A percentile compares a stretch with the other conserved stretches of the same genome.
Conservation (phyloP, 139 green algal species). For the Trebouxia sp. region DNA sequence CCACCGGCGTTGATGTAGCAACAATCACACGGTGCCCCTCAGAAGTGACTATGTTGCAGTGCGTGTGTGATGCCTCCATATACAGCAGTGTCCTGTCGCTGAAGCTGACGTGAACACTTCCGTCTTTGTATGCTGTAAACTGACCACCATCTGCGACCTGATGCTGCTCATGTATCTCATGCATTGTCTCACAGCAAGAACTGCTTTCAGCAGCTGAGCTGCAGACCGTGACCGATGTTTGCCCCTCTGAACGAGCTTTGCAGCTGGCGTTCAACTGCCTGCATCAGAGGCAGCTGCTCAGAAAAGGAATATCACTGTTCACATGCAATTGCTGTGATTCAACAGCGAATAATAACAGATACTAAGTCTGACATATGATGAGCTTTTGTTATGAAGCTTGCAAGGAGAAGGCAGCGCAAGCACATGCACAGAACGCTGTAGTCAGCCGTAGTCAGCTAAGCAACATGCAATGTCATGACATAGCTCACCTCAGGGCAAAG, state of each 20-base stretch:
- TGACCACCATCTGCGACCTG: constrained; percentile 44
- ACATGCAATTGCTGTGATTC: neutral
- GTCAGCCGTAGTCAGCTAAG: too few relatives aligned
- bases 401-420: neutral
- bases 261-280: constrained; percentile 3
- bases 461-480: too few relatives aligned
- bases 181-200: too few relatives aligned
- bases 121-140: constrained; percentile 63
- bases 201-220: too few relatives aligned
- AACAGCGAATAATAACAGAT: too few relatives aligned
- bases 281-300: too few relatives aligned
- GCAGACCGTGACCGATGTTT: too few relatives aligned
- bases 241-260: too few relatives aligned
- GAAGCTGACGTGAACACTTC: constrained; percentile 60
- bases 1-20: constrained; percentile 41
- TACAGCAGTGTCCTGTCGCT: constrained; percentile 63
- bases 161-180: constrained; percentile 53
- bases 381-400: too few relatives aligned
- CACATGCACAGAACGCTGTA: too few relatives aligned
- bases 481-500: neutral
- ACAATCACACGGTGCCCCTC: constrained; percentile 45
- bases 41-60: constrained; percentile 39
- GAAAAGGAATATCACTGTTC: neutral
- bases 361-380: too few relatives aligned
- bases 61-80: constrained; percentile 38